phyloP scores from a whole-genome alignment of 1,139 yeast species.

The Geotrichum citri-aurantii region DNA sequence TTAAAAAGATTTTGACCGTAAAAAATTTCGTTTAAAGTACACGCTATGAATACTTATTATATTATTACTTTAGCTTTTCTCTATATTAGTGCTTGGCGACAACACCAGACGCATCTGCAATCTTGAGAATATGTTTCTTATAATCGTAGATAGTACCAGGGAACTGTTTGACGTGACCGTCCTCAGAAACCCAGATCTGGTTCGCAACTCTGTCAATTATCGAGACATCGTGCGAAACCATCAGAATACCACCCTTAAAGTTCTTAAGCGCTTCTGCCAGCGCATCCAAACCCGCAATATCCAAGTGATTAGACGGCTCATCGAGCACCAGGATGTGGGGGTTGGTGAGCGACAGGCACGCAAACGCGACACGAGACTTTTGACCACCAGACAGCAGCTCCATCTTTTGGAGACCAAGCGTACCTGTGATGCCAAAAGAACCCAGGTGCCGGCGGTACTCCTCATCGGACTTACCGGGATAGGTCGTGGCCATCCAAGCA shows the following conservation, averaged over 20 bases:
- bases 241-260: constrained; percentile 90
- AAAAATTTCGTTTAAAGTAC: background rate
- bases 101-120: constrained; percentile 82
- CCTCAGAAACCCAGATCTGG: constrained; percentile 93
- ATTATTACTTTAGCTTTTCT: background rate
- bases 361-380: constrained; percentile 96
- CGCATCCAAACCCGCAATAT: constrained; percentile 96
- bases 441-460: constrained; percentile 96
- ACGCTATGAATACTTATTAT: background rate
- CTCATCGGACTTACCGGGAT: constrained; percentile 93
- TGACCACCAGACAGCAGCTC: constrained; percentile 93
- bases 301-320: constrained; percentile 98
- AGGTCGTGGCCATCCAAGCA: constrained; percentile 84
- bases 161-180: constrained; percentile 71
- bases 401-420: constrained; percentile 89
- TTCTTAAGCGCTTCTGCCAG: constrained; percentile 78
- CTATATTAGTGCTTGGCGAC: constrained; percentile 61
- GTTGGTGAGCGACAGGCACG: constrained; percentile 80
- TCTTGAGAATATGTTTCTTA: constrained; percentile 75
- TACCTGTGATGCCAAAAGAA: constrained; percentile 93
- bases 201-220: constrained; percentile 84
- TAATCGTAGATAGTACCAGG: constrained; percentile 82
- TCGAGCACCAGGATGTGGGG: constrained; percentile 93
- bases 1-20: too few species aligned
- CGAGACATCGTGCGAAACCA: constrained; percentile 97